A percentile compares a stretch with the other conserved stretches of the same genome.
Conservation (phyloP, 2,329 filamentous ascomycete genomes). For the Hirsutella thompsonii region DNA sequence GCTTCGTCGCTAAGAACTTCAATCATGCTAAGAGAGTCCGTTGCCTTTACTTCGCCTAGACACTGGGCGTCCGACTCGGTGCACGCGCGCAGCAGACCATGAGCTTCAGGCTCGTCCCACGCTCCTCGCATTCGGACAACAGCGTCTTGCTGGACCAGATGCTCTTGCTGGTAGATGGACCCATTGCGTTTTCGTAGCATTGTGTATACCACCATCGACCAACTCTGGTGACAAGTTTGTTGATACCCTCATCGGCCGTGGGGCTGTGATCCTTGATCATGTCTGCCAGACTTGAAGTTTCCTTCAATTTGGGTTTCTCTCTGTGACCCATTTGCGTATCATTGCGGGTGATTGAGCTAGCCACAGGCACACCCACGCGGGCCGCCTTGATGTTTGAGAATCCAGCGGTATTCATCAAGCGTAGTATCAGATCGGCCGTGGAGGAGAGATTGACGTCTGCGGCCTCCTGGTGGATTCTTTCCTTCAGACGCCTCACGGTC, state of each 20-base stretch:
- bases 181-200: conserved; percentile 68
- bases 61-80: conserved; percentile 43
- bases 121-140: conserved; percentile 73
- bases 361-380: conserved; percentile 65
- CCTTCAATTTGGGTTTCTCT: neutral
- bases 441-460: conserved; percentile 47
- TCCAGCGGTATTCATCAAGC: conserved; percentile 53
- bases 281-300: conserved; percentile 50
- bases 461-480: conserved; percentile 49
- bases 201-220: conserved; percentile 94
- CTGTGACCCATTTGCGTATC: conserved; percentile 4
- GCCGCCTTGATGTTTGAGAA: conserved; percentile 65
- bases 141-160: conserved; percentile 71
- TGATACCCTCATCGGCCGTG: conserved; percentile 70
- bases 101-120: conserved; percentile 77
- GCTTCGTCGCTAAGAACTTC: too few species aligned
- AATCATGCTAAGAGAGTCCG: neutral
- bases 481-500: conserved; percentile 58
- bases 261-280: conserved; percentile 60
- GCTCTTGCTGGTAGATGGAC: conserved; percentile 32
- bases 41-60: conserved; percentile 17
- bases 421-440: conserved; percentile 48
- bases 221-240: conserved; percentile 82
- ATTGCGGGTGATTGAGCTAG: conserved; percentile 30
- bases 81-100: conserved; percentile 87